phyloP scores from a whole-genome alignment of 192 early-diverging fungal genomes.

The Coemansia umbellata region DNA sequence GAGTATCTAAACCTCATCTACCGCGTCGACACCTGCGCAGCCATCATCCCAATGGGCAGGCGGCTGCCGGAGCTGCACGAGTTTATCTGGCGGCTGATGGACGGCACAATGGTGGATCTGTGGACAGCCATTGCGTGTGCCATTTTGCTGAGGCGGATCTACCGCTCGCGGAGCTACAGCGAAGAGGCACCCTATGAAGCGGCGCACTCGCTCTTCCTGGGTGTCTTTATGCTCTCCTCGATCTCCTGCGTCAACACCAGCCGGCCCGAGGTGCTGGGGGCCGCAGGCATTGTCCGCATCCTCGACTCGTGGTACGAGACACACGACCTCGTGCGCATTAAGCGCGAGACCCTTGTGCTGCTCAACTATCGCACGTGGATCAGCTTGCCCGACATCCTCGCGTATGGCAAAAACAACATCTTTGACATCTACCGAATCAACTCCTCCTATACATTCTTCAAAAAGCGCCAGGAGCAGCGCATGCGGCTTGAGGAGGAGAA shows the following conservation, averaged over 20 bases:
- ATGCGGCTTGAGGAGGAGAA: slow-evolving; percentile 10
- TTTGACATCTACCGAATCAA: slow-evolving; percentile 16
- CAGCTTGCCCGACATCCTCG: slow-evolving; percentile 1
- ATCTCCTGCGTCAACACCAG: slow-evolving; percentile 10
- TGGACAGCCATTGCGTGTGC: slow-evolving; percentile 33
- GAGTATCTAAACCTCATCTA: slow-evolving; percentile 22
- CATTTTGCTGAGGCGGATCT: slow-evolving; percentile 22
- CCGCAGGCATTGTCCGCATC: slow-evolving; percentile 4
- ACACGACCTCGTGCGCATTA: slow-evolving; percentile 12
- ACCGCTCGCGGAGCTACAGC: background rate
- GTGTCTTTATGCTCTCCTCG: slow-evolving; percentile 27
- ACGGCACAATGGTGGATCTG: slow-evolving; percentile 22
- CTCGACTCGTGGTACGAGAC: slow-evolving; percentile 17
- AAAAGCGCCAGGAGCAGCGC: slow-evolving; percentile 19
- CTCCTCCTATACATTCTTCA: slow-evolving; percentile 11
- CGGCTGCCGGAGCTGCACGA: slow-evolving; percentile 22
- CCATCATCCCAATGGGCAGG: slow-evolving; percentile 16
- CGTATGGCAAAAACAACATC: slow-evolving; percentile 18
- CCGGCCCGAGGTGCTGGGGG: slow-evolving; percentile 7
- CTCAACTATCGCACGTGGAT: slow-evolving; percentile 23
- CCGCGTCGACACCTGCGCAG: slow-evolving; percentile 18
- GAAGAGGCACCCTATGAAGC: slow-evolving; percentile 29
- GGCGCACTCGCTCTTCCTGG: slow-evolving; percentile 37
- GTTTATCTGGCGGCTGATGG: slow-evolving; percentile 42
- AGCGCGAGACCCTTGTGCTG: slow-evolving; percentile 10